Base-by-base conservation (phyloP, 306 rosid species). In the Castanea crenata region DNA sequence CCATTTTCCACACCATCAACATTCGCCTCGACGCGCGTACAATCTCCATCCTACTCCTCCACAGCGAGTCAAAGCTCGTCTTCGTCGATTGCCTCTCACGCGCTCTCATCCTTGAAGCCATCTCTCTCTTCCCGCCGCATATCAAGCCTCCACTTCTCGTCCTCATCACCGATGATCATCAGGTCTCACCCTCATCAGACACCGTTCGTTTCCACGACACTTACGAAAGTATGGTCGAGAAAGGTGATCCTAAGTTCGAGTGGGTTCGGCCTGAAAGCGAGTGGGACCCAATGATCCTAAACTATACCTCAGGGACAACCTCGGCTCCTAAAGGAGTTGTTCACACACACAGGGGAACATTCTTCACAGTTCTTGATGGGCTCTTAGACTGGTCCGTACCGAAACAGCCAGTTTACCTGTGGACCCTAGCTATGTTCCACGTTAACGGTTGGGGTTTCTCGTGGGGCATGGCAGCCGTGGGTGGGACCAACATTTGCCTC, bases 401-500 rank as follows among this genome's bases (percentile, higher is more conserved):
- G 3, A 63, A 76, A 18, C 71, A 76, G 25, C 49, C 79, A 14
- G 73, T 76, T 5, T 76, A 62, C 62, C 31, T 76, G 25, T 76
- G 79, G 79, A 76, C 79, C 4, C 73, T 76, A 5, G 29, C 79
- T 3, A 64, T 76, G 62, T 76, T 64, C 34, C 79, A 76, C 1
- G 79, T 72, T 15, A 70, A 77, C 51, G 80, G 80, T 5, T 77
- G 80, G 80, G 6, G 80, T 61, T 77, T 14, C 34, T n/a, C 80
- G 18, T 77, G 80, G 80, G 80, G 74, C 9, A 77, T 77, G 31
- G 80, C 80, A 8, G 74, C 80, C 7, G 74, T 77, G 12, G 82
- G 76, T 44, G 82, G 69, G 16, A 79, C 76, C 82, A 79, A 71
- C 62, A 61, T 79, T 76, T 77, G 80, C 21, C 20, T 77, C 20